Conservation (phyloP, 176 grass and related monocot species). For the Metroxylon sagu region DNA sequence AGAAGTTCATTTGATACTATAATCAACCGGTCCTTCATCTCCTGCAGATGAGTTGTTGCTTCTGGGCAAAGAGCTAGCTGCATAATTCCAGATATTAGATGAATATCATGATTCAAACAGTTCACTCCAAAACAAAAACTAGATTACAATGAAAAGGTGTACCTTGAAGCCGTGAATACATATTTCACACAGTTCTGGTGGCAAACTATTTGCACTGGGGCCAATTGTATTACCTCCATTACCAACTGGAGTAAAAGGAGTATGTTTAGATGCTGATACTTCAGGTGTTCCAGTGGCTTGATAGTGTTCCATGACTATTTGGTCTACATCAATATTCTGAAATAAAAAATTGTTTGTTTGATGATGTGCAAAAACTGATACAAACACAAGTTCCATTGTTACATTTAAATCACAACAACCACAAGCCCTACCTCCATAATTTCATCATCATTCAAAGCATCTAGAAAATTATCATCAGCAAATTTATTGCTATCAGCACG, state of each 20-base stretch:
- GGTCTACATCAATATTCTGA: constrained; percentile 86
- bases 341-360: constrained; percentile 19
- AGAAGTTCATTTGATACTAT: constrained; percentile 73
- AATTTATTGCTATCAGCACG: constrained; percentile 16
- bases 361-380: not conserved
- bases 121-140: constrained; percentile 6
- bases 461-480: constrained; percentile 34
- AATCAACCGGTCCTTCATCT: constrained; percentile 76
- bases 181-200: constrained; percentile 53
- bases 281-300: constrained; percentile 55
- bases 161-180: constrained; percentile 68
- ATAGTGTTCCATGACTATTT: constrained; percentile 90
- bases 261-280: constrained; percentile 30
- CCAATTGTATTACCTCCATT: constrained; percentile 25
- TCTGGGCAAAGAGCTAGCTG: constrained; percentile 71
- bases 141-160: constrained; percentile 21
- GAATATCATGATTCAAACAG: constrained; percentile 26
- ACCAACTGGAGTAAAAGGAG: constrained; percentile 32
- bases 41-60: constrained; percentile 47
- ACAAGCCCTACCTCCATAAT: constrained; percentile 55
- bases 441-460: constrained; percentile 68
- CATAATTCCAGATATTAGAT: constrained; percentile 15
- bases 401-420: not conserved
- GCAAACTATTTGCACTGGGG: constrained; percentile 33
- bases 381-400: not conserved